Base-by-base conservation (phyloP, 495 filamentous ascomycete species). In the Filosporella fistucella region DNA sequence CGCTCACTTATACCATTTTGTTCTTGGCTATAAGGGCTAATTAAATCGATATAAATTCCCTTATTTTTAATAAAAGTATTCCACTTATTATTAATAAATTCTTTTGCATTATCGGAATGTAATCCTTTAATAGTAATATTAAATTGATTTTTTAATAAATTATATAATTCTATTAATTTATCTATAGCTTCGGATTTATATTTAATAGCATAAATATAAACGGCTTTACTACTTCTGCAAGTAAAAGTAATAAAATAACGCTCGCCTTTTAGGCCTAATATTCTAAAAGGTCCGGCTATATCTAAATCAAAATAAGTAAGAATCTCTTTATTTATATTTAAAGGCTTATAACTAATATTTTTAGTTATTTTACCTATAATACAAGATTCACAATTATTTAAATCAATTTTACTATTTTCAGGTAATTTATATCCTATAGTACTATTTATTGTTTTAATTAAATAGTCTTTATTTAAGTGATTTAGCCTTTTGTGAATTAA, bases 401-500 rank as follows among this genome's bases (percentile, higher is more conserved):
- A 17, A 30, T 17, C 25, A n/a, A n/a, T n/a, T 7, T 49, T 30
- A 41, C 16, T 30, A 20, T 26, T 41, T 17, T 26, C 32, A 20
- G 14, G 2, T 29, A 13, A 4, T 28, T 29, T 41, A 38, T 20
- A 22, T 9, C 35, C 16, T 26, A n/a, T 22, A 30, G 12, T 41
- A 26, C 11, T 25, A 37, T 40, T 33, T 16, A 32, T 29, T n/a
- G 23, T 49, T 20, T 41, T 49, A 38, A 49, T 49, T 34, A 45
- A 35, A 21, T 46, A 46, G 32, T 46, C 43, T 21, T 46, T 46
- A 46, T 46, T 46, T 22, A 49, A 18, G 20, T 49, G 16, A 42
- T 40, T 33, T 38, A 47, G 20, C 17, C 46, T 49, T 14, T 49
- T 49, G 35, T 49, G 26, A 38, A 26, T 26, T 49, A 49, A 34